Percentiles rank a stretch among this genome's conserved stretches.
Evolutionary conservation across 768 basidiomycete species (phyloP).

Genomic region (Russula lepida): DNA sequence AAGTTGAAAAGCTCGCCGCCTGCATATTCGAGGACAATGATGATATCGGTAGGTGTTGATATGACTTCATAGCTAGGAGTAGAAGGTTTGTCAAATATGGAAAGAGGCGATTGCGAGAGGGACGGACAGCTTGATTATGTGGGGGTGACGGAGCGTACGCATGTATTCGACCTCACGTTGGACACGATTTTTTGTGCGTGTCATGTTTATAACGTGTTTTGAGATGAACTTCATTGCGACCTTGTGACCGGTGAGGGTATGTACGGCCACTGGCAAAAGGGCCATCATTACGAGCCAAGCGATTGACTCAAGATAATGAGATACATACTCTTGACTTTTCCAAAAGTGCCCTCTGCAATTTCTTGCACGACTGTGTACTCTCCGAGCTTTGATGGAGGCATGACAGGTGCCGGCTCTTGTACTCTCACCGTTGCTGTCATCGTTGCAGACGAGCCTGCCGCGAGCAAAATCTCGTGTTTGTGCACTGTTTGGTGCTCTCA

Average conservation of each 20-base stretch:
- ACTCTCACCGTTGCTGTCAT: constrained; percentile 21
- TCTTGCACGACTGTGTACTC: constrained; percentile 84
- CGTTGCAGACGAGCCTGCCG: background rate
- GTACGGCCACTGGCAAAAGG: constrained; percentile 67
- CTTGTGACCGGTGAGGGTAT: constrained; percentile 88
- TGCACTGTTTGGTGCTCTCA: background rate
- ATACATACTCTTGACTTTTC: constrained; percentile 93
- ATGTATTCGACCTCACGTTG: constrained; percentile 96
- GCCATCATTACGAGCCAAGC: background rate
- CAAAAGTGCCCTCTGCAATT: constrained; percentile 95
- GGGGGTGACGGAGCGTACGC: constrained; percentile 86
- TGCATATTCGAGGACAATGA: constrained; percentile 96
- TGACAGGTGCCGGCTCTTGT: constrained; percentile 27
- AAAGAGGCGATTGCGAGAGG: constrained; percentile 8
- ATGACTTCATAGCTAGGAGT: constrained; percentile 70
- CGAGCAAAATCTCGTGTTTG: constrained; percentile 10
- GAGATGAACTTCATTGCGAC: constrained; percentile 98
- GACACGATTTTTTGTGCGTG: constrained; percentile 87
- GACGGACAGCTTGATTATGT: constrained; percentile 93
- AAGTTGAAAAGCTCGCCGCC: constrained; percentile 97
- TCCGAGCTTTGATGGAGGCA: constrained; percentile 69
- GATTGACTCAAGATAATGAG: background rate
- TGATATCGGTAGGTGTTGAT: constrained; percentile 90
- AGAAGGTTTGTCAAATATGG: constrained; percentile 2
- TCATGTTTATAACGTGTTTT: constrained; percentile 85